These are phyloP conservation scores for Citrus reticulata DNA, from an alignment of 345 rosid species.

Conservation along the genomic window DNA sequence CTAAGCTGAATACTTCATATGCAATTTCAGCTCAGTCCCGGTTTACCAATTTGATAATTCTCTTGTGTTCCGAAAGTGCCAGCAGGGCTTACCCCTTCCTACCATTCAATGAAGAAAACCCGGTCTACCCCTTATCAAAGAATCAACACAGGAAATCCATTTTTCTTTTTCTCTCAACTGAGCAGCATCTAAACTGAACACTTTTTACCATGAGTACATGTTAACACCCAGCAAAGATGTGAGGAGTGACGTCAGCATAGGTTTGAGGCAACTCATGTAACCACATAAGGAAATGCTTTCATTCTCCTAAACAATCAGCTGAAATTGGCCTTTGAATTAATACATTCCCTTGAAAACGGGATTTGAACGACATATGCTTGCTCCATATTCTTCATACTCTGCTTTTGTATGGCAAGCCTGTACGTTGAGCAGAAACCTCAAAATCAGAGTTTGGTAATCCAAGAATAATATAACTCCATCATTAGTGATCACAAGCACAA, in stretches of 20 bases:
- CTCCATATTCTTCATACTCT: conserved; percentile 95
- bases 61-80: background rate
- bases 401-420: conserved; percentile 99
- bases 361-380: conserved; percentile 98
- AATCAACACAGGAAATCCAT: conserved; percentile 26
- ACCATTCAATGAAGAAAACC: background rate
- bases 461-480: background rate
- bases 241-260: background rate
- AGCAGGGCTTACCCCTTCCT: conserved; percentile 7
- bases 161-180: background rate
- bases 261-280: conserved; percentile 9
- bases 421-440: background rate
- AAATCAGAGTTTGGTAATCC: background rate
- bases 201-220: conserved; percentile 1
- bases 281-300: background rate
- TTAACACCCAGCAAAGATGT: conserved; percentile 10
- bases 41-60: conserved; percentile 1
- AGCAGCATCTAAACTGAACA: conserved; percentile 8
- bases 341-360: conserved; percentile 99
- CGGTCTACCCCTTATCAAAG: conserved; percentile 27
- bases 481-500: background rate
- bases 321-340: conserved; percentile 28
- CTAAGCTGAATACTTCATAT: conserved; percentile 17
- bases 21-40: conserved; percentile 22
- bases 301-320: background rate